phyloP scores from a whole-genome alignment of 257 asterid genomes.

The Salvia splendens region DNA sequence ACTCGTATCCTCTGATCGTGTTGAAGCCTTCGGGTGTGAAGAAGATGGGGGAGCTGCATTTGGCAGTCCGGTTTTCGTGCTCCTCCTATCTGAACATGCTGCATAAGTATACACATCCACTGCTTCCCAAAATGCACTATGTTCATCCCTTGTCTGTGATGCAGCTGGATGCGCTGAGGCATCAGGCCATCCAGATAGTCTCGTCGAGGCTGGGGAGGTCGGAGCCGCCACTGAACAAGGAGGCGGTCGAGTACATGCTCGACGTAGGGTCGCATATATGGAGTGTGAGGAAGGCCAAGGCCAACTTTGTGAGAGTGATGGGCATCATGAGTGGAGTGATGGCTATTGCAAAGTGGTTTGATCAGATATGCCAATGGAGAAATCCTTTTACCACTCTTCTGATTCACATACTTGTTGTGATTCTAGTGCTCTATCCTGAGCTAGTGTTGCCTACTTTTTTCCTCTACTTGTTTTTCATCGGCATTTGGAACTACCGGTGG shows the following conservation, averaged over 20 bases:
- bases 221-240: constrained; percentile 76
- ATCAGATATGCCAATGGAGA: constrained; percentile 73
- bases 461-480: constrained; percentile 66
- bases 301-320: constrained; percentile 60
- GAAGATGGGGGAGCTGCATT: too few relatives aligned
- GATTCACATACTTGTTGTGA: constrained; percentile 59
- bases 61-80: constrained; percentile 41
- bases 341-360: constrained; percentile 60
- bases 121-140: constrained; percentile 85
- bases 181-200: constrained; percentile 57
- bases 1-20: too few relatives aligned
- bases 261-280: constrained; percentile 74
- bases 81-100: constrained; percentile 68
- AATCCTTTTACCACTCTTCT: constrained; percentile 81
- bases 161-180: constrained; percentile 55
- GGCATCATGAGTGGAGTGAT: constrained; percentile 48
- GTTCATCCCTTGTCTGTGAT: constrained; percentile 59
- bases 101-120: constrained; percentile 55
- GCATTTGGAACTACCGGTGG: constrained; percentile 67
- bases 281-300: constrained; percentile 80
- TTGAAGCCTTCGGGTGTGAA: too few relatives aligned
- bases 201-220: constrained; percentile 57
- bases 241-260: constrained; percentile 65
- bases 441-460: constrained; percentile 69
- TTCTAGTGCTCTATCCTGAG: constrained; percentile 61